Percentiles rank a stretch among this genome's conserved stretches.
Evolutionary conservation across 1,139 yeast genomes (phyloP).

Genomic region (Keqinozyma sinolaborantium): DNA sequence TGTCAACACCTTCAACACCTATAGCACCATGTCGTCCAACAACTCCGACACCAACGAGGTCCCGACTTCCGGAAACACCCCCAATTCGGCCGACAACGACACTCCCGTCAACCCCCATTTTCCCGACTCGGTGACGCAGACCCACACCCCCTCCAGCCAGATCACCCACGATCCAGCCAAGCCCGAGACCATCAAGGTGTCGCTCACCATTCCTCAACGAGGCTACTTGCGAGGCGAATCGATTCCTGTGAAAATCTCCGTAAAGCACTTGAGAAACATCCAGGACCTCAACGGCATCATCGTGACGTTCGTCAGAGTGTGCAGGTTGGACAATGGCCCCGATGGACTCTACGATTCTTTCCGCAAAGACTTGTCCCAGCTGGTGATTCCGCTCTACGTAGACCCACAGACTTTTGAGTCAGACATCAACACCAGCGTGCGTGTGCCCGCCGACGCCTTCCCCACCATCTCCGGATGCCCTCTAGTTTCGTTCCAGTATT

Average conservation of each 20-base stretch:
- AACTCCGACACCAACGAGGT: constrained; percentile 23
- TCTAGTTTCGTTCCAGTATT: constrained; percentile 78
- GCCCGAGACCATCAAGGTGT: constrained; percentile 44
- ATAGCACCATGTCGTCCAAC: constrained; percentile 32
- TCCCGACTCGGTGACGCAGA: constrained; percentile 1
- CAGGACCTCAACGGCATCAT: constrained; percentile 76
- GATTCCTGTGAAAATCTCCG: constrained; percentile 64
- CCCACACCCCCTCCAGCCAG: constrained; percentile 6
- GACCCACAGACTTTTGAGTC: constrained; percentile 63
- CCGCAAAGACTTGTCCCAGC: constrained; percentile 80
- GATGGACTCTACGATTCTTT: constrained; percentile 69
- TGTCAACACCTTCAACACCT: constrained; percentile 36
- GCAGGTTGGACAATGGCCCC: constrained; percentile 69
- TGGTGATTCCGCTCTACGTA: constrained; percentile 72
- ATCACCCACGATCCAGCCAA: constrained; percentile 7
- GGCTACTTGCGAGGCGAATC: constrained; percentile 80
- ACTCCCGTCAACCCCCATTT: not conserved
- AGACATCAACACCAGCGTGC: constrained; percentile 58
- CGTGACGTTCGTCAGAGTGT: constrained; percentile 75
- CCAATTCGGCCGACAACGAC: constrained; percentile 2
- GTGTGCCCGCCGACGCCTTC: constrained; percentile 81
- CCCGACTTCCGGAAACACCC: constrained; percentile 2
- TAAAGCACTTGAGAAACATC: constrained; percentile 68
- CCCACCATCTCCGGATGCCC: constrained; percentile 79
- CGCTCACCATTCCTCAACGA: constrained; percentile 57